Base-by-base conservation (phyloP, 2,329 filamentous ascomycete species). In the Aspergillus proliferans region DNA sequence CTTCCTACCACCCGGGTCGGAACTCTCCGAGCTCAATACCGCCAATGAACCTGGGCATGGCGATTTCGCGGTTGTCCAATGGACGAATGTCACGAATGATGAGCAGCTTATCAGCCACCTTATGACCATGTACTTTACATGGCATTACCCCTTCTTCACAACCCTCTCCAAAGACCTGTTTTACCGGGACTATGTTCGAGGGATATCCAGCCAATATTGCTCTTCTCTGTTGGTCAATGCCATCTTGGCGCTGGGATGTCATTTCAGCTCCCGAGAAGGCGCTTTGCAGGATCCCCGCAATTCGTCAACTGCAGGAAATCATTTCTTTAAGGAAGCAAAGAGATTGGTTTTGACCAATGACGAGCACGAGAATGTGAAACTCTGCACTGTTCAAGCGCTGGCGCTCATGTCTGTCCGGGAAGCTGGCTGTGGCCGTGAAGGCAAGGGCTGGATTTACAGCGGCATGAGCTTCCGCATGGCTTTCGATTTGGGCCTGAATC, bases 401-500 rank as follows among this genome's bases (percentile, higher is more conserved):
- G 91, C 90, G 0, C 75, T 97, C 54, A 96, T 98, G 91, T 96
- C 91, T 6, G 92, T 97, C 0, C 80, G 93, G 52, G 93, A 98
- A 72, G 93, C 92, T 2, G 93, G 93, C 1, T 97, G 92, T 66
- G 92, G 88, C 0, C 81, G 92, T 39, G 93, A 97, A 71, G 89
- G 89, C 36, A 95, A 93, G 68, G 93, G 93, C 1, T 98, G 93
- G 93, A 90, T 96, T 3, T 97, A 97, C 68, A 95, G 89, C 61
- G 92, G 93, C 45, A 96, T 98, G 88, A 93, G 88, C 61, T 97
- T 98, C 66, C 85, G 93, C 41, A 97, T 98, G 92, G 92, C 91
- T 0, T 87, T 87, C 66, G 93, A 98, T 61, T 81, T 98, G 54
- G 93, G 93, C 0, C 76, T 98, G 47, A 95, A 96, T 61, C 81